Evolutionary conservation across 768 basidiomycete species (phyloP).

Genomic region (Crucibulum laeve): DNA sequence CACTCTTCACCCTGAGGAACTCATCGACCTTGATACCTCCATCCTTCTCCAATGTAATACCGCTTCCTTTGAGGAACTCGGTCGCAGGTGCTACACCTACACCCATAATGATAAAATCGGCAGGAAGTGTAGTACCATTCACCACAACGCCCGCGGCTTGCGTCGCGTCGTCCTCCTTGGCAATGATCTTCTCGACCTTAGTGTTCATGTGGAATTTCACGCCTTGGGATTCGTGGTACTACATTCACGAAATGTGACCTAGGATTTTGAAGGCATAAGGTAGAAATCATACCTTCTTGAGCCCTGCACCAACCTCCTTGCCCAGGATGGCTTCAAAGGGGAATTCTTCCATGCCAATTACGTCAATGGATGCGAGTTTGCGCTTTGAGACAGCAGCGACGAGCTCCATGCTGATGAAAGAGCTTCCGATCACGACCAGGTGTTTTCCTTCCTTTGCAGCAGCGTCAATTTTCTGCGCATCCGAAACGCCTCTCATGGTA

Average conservation of each 20-base stretch:
- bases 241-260: background rate
- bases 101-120: slow-evolving; percentile 81
- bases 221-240: slow-evolving; percentile 81
- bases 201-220: slow-evolving; percentile 80
- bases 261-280: background rate
- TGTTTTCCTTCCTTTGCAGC: slow-evolving; percentile 64
- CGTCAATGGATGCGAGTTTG: slow-evolving; percentile 75
- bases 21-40: slow-evolving; percentile 78
- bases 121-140: slow-evolving; percentile 58
- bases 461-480: slow-evolving; percentile 67
- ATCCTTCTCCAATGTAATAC: slow-evolving; percentile 66
- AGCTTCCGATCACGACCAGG: slow-evolving; percentile 80
- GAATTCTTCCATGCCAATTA: slow-evolving; percentile 77
- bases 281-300: slow-evolving; percentile 56
- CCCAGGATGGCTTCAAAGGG: slow-evolving; percentile 86
- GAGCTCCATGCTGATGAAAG: slow-evolving; percentile 93
- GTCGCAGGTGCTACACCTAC: slow-evolving; percentile 86
- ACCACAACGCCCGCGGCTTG: slow-evolving; percentile 65
- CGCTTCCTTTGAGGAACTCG: slow-evolving; percentile 68
- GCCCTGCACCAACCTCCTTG: slow-evolving; percentile 68
- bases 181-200: slow-evolving; percentile 62
- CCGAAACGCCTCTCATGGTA: slow-evolving; percentile 66
- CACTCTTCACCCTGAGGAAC: slow-evolving; percentile 53
- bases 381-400: slow-evolving; percentile 70
- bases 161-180: slow-evolving; percentile 45